phyloP scores from a whole-genome alignment of 2,329 filamentous ascomycete species.

The Trichoderma sp. region DNA sequence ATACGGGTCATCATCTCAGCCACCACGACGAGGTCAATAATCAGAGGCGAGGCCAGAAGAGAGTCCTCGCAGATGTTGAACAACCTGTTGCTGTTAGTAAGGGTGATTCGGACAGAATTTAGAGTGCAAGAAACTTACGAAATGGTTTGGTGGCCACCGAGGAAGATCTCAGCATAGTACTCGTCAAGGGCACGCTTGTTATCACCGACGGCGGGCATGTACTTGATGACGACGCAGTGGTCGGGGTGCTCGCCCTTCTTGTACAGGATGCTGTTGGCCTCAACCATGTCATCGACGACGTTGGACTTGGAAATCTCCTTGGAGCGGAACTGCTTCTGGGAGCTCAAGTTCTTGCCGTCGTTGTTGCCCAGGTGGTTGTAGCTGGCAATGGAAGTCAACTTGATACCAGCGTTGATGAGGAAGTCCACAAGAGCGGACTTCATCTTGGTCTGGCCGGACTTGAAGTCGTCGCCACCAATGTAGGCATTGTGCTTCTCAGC shows the following conservation, averaged over 20 bases:
- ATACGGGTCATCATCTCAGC: constrained; percentile 99
- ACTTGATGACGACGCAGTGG: constrained; percentile 99
- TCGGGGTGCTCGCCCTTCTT: constrained; percentile 90
- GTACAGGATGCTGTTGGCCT: constrained; percentile 89
- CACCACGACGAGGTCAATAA: constrained; percentile 91
- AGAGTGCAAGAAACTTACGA: constrained; percentile 50
- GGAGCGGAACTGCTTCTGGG: constrained; percentile 96
- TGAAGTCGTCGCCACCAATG: constrained; percentile 98
- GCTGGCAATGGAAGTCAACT: constrained; percentile 95
- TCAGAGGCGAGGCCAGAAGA: constrained; percentile 88
- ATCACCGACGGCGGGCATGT: constrained; percentile 98
- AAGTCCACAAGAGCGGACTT: constrained; percentile 99
- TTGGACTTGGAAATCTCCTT: constrained; percentile 99
- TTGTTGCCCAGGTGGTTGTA: constrained; percentile 99
- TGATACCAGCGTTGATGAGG: constrained; percentile 97
- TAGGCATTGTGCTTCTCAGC: constrained; percentile 84
- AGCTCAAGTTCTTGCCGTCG: constrained; percentile 97
- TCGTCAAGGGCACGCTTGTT: constrained; percentile 98
- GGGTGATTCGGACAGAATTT: neutral
- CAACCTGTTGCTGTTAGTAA: constrained; percentile 56
- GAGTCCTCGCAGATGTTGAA: constrained; percentile 99
- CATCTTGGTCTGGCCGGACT: constrained; percentile 99
- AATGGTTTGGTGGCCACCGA: constrained; percentile 98
- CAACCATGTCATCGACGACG: constrained; percentile 99
- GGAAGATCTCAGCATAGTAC: constrained; percentile 99